A percentile compares a stretch with the other conserved stretches of the same genome.
Conservation (phyloP, 1,284 basidiomycete species). For the Moesziomyces sp. region DNA sequence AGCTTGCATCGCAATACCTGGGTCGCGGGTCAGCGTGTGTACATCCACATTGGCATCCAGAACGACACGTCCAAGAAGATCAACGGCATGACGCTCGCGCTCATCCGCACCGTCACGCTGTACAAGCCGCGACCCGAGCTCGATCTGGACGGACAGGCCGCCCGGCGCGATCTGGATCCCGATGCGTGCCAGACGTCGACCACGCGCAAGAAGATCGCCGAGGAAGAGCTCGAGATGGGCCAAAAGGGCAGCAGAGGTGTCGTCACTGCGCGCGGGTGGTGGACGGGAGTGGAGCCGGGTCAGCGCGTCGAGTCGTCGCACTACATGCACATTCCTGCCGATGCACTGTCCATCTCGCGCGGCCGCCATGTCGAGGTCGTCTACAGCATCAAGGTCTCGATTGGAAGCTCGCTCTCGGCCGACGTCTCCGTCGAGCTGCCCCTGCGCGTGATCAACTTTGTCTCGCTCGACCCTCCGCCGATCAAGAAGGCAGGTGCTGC, state of each 20-base stretch:
- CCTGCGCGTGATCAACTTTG: conserved; percentile 79
- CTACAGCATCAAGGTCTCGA: conserved; percentile 79
- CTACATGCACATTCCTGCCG: conserved; percentile 70
- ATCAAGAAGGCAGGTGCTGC: conserved; percentile 35
- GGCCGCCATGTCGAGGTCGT: conserved; percentile 82
- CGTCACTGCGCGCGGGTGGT: conserved; percentile 63
- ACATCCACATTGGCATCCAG: conserved; percentile 76
- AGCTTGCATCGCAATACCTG: conserved; percentile 80
- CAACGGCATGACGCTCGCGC: conserved; percentile 76
- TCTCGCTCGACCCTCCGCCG: conserved; percentile 82
- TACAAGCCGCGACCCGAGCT: conserved; percentile 74
- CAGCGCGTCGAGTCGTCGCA: conserved; percentile 59
- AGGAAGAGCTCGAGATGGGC: conserved; percentile 61
- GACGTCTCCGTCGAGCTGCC: conserved; percentile 78
- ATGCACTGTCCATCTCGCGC: conserved; percentile 80
- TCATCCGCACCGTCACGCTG: conserved; percentile 79
- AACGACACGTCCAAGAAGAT: conserved; percentile 74
- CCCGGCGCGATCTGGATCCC: conserved; percentile 47
- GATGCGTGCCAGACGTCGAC: conserved; percentile 61
- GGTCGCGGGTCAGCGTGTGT: conserved; percentile 86
- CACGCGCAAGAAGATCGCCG: conserved; percentile 58
- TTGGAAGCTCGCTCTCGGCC: conserved; percentile 76
- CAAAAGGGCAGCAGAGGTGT: conserved; percentile 58
- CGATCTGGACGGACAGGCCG: conserved; percentile 61
- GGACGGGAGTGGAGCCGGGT: conserved; percentile 61